Conservation (phyloP, 352 stramenopile genomes). For the Pythium insidiosum region DNA sequence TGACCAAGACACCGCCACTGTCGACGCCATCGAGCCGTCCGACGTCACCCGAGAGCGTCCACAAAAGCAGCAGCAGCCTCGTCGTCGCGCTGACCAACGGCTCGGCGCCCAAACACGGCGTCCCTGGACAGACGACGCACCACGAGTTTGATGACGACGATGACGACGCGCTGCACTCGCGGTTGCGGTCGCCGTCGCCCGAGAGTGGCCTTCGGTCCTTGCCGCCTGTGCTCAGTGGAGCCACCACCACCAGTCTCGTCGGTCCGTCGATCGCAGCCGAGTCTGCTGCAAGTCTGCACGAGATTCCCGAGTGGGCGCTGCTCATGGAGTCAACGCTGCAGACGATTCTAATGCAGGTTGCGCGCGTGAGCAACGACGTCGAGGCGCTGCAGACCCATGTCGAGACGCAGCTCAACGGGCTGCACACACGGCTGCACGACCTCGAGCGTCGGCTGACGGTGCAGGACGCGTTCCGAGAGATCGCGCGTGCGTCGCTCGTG, state of each 20-base stretch:
- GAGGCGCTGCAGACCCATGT: slow-evolving; percentile 37
- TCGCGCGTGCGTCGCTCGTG: slow-evolving; percentile 19
- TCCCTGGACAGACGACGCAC: slow-evolving; percentile 8
- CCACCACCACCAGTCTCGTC: not conserved
- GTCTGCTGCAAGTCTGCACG: too few species aligned
- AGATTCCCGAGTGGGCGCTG: slow-evolving; percentile 38
- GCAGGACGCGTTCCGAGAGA: slow-evolving; percentile 40
- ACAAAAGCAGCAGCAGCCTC: too few species aligned
- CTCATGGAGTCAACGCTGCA: slow-evolving; percentile 44
- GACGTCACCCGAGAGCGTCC: too few species aligned
- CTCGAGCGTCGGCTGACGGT: slow-evolving; percentile 32
- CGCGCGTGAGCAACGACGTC: slow-evolving; percentile 42
- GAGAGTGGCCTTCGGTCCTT: too few species aligned
- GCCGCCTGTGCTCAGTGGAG: not conserved
- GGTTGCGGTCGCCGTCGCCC: too few species aligned
- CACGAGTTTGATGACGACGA: slow-evolving; percentile 8
- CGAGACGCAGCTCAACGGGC: slow-evolving; percentile 20
- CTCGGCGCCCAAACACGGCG: not conserved
- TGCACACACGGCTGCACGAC: slow-evolving; percentile 17
- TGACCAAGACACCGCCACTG: too few species aligned
- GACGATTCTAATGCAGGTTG: slow-evolving; percentile 41
- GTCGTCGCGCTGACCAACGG: too few species aligned
- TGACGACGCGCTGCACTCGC: not conserved
- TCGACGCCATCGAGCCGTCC: too few species aligned
- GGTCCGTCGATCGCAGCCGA: too few species aligned